Evolutionary conservation across 352 stramenopile species (phyloP).

Genomic region (Pythium phragmiticola): DNA sequence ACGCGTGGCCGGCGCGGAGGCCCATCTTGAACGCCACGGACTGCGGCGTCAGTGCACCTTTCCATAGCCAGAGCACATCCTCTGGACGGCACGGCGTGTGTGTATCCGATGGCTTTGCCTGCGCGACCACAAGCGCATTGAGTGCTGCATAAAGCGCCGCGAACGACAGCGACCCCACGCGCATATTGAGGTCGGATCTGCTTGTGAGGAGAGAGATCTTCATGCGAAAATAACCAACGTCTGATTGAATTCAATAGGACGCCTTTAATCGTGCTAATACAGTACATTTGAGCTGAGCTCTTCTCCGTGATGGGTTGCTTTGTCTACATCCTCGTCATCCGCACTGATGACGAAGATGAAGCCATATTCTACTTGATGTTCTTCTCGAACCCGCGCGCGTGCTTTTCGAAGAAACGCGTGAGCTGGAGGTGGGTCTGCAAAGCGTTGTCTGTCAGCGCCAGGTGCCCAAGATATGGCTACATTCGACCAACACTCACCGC

Average conservation of each 20-base stretch:
- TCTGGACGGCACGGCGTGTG: slow-evolving; percentile 30
- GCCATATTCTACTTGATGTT: slow-evolving; percentile 24
- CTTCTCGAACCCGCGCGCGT: slow-evolving; percentile 32
- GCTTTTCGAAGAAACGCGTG: slow-evolving; percentile 30
- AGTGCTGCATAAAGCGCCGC: slow-evolving; percentile 12
- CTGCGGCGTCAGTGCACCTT: slow-evolving; percentile 58
- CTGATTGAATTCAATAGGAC: slow-evolving; percentile 10
- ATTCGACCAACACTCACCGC: slow-evolving; percentile 25
- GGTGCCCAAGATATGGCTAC: slow-evolving; percentile 9
- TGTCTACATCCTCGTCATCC: too few relatives aligned
- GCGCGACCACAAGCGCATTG: background rate
- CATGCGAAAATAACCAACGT: slow-evolving; percentile 19
- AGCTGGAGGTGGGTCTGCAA: slow-evolving; percentile 24
- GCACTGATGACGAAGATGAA: background rate
- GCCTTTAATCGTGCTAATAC: background rate
- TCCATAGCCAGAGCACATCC: slow-evolving; percentile 75
- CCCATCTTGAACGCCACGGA: slow-evolving; percentile 75
- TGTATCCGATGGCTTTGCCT: background rate
- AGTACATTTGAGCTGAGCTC: slow-evolving; percentile 5
- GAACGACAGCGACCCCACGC: background rate
- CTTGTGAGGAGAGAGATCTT: background rate
- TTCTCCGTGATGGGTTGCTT: too few relatives aligned
- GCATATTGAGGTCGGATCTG: slow-evolving; percentile 8
- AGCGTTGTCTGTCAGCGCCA: background rate
- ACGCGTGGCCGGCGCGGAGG: slow-evolving; percentile 51